Base-by-base conservation (phyloP, 768 basidiomycete species). In the Termitomyces sp. region DNA sequence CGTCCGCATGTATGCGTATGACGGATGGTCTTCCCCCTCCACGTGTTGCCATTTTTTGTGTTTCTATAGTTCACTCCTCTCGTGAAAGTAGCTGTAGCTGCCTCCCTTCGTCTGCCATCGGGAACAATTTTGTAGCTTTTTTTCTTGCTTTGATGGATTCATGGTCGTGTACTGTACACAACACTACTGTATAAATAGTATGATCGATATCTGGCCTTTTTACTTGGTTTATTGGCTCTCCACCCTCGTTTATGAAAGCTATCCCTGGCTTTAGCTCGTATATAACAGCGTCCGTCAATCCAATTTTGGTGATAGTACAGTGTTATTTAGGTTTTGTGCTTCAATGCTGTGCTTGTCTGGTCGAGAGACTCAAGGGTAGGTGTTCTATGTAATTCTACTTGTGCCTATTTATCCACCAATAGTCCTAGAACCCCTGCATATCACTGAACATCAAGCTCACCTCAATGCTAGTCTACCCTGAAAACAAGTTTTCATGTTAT, bases 121-220 rank as follows among this genome's bases (percentile, higher is more conserved):
- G 43, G 55, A 44, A 55, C 60, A 44, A 21, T 52, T 50, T 49
- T 61, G 54, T 56, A 57, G 53, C 50, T 57, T 47, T 62, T 52
- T 46, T 51, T 30, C 25, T 30, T 39, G 56, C 35, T 58, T 60
- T 58, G 56, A 54, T 53, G 56, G 54, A 56, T 61, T 57, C 52
- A 47, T 35, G n/a, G 59, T 62, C 52, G 51, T 64, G 54, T 64
- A 41, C 11, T 14, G 30, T 32, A 48, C 19, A 41, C 12, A 23
- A 23, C 5, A 41, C n/a, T 47, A 48, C 54, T 63, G 63, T 64
- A 64, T 64, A 52, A 63, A 17, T 64, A 64, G 63, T 57, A 57
- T 47, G 21, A 23, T 43, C 10, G n/a, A 40, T 32, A 11, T 35
- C 30, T 23, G 16, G 14, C 34, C 21, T 48, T 32, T 49, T 35